Conservation (phyloP, 768 basidiomycete species). For the Boletus eberwhitei region DNA sequence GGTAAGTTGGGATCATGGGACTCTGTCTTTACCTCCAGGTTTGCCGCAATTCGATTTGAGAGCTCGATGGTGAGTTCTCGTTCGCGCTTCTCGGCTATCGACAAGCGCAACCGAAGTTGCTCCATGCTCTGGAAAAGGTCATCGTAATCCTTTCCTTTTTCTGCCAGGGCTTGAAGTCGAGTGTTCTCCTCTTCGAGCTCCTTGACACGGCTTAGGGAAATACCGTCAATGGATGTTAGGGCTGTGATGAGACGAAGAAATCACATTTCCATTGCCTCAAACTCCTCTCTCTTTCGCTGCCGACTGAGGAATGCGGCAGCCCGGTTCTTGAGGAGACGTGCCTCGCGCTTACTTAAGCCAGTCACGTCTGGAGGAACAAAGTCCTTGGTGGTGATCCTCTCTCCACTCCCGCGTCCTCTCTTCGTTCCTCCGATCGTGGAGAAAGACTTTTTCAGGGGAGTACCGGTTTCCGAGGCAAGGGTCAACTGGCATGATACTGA, state of each 20-base stretch:
- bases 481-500: slow-evolving; percentile 32
- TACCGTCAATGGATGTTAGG: slow-evolving; percentile 17
- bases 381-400: slow-evolving; percentile 65
- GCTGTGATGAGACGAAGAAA: slow-evolving; percentile 32
- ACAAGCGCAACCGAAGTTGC: slow-evolving; percentile 61
- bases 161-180: slow-evolving; percentile 59
- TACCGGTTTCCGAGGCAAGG: slow-evolving; percentile 32
- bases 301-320: slow-evolving; percentile 89
- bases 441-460: slow-evolving; percentile 39
- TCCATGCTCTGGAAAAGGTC: slow-evolving; percentile 60
- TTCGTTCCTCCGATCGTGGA: slow-evolving; percentile 42
- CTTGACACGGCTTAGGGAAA: slow-evolving; percentile 62
- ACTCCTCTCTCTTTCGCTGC: slow-evolving; percentile 90
- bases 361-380: slow-evolving; percentile 87
- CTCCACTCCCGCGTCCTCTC: slow-evolving; percentile 46
- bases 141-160: slow-evolving; percentile 38
- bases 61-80: slow-evolving; percentile 63
- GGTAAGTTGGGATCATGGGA: slow-evolving; percentile 49
- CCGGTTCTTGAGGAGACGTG: slow-evolving; percentile 87
- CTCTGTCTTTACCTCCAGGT: slow-evolving; percentile 54
- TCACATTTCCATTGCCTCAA: slow-evolving; percentile 87
- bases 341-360: slow-evolving; percentile 87
- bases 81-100: slow-evolving; percentile 64
- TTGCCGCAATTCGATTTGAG: slow-evolving; percentile 36
- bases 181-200: slow-evolving; percentile 85